Base-by-base conservation (phyloP, 2,329 filamentous ascomycete species). In the Ophiostoma montium region DNA sequence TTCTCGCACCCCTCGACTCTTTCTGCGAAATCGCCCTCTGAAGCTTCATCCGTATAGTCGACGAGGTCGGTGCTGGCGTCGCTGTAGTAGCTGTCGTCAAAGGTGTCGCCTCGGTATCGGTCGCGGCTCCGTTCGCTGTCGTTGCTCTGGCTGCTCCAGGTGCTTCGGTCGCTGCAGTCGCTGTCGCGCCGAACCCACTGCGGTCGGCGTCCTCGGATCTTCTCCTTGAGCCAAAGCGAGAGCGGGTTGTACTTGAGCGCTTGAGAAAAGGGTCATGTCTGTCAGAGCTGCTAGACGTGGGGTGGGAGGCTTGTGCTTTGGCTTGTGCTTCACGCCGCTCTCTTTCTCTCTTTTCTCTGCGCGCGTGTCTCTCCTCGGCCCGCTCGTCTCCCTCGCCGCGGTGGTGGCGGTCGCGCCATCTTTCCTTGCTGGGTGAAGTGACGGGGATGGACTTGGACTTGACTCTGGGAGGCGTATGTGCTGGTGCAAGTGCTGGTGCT, bases 211-310 rank as follows among this genome's bases (percentile, higher is more conserved):
- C 56, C 50, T 55, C 54, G 32, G 55, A 53, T 47, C 33, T 46
- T 52, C 49, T 53, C 50, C 36, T 51, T 32, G 54, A 57, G 47
- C 54, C 53, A 50, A 46, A 44, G 19, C 45, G 47, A 35, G 55
- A 57, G 41, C 52, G 51, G 44, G 51, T 51, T 38, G 53, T 58
- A 35, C 21, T 53, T 39, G 57, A 56, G 30, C 56, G 53, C 53
- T 53, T 57, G 35, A 44, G 50, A 33, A 19, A 18, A 21, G 39
- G 48, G 13, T 53, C 54, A 47, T 48, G 46, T 36, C 50, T 54
- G 50, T 57, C 54, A 50, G 52, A 48, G 52, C 49, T 52, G 48
- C 33, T 46, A 13, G 33, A 35, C 12, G 44, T 1, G 35, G 49
- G 35, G 18, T 32, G 42, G 42, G 42, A 21, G 30, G 32, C 19